Percentiles rank a stretch among this genome's conserved stretches.
phyloP scores from a whole-genome alignment of 805 yeast species.

The Sugiyamaella valdiviana region DNA sequence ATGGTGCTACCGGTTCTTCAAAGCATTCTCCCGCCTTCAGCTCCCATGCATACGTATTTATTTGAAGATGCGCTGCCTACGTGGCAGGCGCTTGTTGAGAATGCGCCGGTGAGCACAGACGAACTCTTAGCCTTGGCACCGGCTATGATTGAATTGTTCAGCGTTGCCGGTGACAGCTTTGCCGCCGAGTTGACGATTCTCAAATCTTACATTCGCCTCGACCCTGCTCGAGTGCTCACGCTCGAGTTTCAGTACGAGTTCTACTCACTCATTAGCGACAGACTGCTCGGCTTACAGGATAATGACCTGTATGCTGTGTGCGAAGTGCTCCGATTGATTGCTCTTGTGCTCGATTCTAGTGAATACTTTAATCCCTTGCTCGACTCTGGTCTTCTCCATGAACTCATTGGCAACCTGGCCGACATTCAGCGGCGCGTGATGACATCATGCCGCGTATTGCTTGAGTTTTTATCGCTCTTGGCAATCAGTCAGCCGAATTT shows the following conservation, averaged over 20 bases:
- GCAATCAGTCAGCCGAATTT: conserved; percentile 20
- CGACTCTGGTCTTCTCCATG: conserved; percentile 21
- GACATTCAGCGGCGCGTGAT: conserved; percentile 29
- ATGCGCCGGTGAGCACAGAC: conserved; percentile 44
- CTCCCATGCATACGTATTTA: conserved; percentile 50
- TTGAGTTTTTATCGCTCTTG: conserved; percentile 23
- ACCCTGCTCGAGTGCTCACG: conserved; percentile 16
- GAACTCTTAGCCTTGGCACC: conserved; percentile 43
- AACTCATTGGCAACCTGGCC: conserved; percentile 21
- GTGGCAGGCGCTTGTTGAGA: conserved; percentile 67
- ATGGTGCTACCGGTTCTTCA: conserved; percentile 52
- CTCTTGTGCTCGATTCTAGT: conserved; percentile 14
- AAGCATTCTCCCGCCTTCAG: conserved; percentile 54
- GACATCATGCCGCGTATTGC: conserved; percentile 28
- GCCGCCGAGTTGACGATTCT: conserved; percentile 28
- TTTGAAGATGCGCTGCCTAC: conserved; percentile 84
- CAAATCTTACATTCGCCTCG: conserved; percentile 31
- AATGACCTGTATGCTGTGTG: conserved; percentile 3
- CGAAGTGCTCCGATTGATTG: conserved; percentile 16
- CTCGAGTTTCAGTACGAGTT: conserved; percentile 7
- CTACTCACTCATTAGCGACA: conserved; percentile 11
- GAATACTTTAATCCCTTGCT: conserved; percentile 21
- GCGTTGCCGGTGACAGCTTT: conserved; percentile 50
- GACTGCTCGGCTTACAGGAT: conserved; percentile 6
- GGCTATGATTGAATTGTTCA: conserved; percentile 50